Evolutionary conservation across 2,329 filamentous ascomycete genomes (phyloP).

Genomic region (Arachnomyces sp.): DNA sequence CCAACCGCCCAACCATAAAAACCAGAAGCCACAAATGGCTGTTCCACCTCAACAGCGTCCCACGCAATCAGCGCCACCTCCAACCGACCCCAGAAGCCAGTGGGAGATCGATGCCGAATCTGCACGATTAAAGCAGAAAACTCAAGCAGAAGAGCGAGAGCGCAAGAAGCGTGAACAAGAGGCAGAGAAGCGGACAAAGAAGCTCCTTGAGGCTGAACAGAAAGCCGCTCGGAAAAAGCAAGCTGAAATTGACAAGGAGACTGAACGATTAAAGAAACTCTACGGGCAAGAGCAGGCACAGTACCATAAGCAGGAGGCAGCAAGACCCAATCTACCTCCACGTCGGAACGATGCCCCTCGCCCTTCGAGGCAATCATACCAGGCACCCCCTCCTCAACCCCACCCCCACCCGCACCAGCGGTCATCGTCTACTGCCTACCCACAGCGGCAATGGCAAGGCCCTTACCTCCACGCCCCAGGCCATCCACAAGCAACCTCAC

Average conservation of each 20-base stretch:
- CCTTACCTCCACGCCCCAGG: conserved; percentile 15
- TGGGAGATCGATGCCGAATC: conserved; percentile 47
- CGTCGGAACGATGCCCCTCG: conserved; percentile 9
- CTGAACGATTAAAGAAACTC: conserved; percentile 56
- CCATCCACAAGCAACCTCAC: conserved; percentile 14
- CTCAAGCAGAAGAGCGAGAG: conserved; percentile 36
- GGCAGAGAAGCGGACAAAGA: conserved; percentile 44
- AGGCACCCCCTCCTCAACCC: background rate
- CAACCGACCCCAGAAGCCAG: conserved; percentile 44
- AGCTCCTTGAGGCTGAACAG: conserved; percentile 46
- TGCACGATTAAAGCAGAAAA: conserved; percentile 34
- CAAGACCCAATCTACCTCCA: conserved; percentile 14
- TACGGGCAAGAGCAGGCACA: conserved; percentile 43
- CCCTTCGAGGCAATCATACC: conserved; percentile 15
- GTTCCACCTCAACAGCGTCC: conserved; percentile 13
- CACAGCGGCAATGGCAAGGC: conserved; percentile 9
- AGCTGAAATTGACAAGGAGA: conserved; percentile 64
- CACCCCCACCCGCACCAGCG: conserved; percentile 10
- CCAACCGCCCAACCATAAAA: conserved; percentile 16
- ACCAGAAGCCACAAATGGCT: conserved; percentile 19
- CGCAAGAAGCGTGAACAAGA: conserved; percentile 41
- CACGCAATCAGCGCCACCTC: conserved; percentile 23
- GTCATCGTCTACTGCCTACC: conserved; percentile 11
- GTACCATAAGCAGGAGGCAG: conserved; percentile 16
- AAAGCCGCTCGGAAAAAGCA: conserved; percentile 44